Evolutionary conservation across 176 grass and related monocot genomes (phyloP).

Genomic region (Cocos nucifera): DNA sequence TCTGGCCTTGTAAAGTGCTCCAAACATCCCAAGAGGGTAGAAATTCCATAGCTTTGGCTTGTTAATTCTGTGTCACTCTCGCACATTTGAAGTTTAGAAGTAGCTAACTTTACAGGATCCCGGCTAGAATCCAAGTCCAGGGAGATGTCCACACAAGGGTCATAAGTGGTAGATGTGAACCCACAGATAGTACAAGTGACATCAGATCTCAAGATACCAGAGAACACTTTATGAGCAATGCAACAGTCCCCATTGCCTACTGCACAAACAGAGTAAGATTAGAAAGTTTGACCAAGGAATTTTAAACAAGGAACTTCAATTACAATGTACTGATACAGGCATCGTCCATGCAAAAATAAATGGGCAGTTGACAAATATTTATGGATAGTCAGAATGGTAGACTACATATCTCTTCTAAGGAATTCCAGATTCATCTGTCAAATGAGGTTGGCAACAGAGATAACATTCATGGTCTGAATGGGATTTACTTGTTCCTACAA

Average conservation of each 20-base stretch:
- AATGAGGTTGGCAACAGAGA: too few species aligned
- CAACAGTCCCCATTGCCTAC: conserved; percentile 84
- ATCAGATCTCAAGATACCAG: conserved; percentile 90
- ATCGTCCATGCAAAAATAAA: too few species aligned
- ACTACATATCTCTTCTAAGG: too few species aligned
- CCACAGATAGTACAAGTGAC: conserved; percentile 90
- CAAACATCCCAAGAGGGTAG: conserved; percentile 80
- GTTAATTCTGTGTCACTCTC: conserved; percentile 38
- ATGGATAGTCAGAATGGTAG: too few species aligned
- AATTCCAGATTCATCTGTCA: too few species aligned
- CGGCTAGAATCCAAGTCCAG: conserved; percentile 60
- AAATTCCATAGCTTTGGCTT: conserved; percentile 29
- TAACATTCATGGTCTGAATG: too few species aligned
- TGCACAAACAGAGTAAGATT: conserved; percentile 1
- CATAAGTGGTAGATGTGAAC: conserved; percentile 92
- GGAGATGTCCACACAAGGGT: conserved; percentile 90
- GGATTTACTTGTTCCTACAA: too few species aligned
- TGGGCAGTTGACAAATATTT: too few species aligned
- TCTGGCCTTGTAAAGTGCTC: conserved; percentile 90
- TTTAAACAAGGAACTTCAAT: background rate
- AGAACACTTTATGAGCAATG: conserved; percentile 90
- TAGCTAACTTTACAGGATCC: conserved; percentile 20
- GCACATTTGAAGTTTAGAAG: conserved; percentile 33
- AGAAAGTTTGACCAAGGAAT: conserved; percentile 13
- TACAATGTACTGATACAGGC: too few species aligned